Evolutionary conservation across 1,284 basidiomycete species (phyloP).

Genomic region (Moesziomyces sp.): DNA sequence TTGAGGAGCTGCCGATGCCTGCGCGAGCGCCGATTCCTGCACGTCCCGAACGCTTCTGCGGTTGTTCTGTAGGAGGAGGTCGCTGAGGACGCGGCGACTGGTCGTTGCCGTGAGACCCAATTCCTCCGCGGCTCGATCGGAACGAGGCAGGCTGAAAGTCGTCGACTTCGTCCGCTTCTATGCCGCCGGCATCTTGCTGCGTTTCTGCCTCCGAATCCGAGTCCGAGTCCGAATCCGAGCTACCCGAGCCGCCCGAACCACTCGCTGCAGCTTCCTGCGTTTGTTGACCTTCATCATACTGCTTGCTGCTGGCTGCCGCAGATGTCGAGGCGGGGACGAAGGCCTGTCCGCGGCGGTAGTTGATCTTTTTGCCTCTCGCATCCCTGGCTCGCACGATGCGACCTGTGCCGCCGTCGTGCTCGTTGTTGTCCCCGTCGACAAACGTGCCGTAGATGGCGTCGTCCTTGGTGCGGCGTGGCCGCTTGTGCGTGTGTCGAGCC

Average conservation of each 20-base stretch:
- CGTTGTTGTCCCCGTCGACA: constrained; percentile 76
- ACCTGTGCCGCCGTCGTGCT: constrained; percentile 11
- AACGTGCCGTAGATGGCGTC: constrained; percentile 80
- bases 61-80: neutral
- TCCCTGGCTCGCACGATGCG: constrained; percentile 26
- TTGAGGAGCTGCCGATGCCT: constrained; percentile 21
- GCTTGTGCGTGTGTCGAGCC: constrained; percentile 12
- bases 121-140: constrained; percentile 16
- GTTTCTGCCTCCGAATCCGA: neutral
- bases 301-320: neutral
- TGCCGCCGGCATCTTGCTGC: neutral
- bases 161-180: constrained; percentile 3
- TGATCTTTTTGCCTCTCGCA: constrained; percentile 22
- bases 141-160: constrained; percentile 38
- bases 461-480: constrained; percentile 30
- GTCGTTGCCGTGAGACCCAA: constrained; percentile 2
- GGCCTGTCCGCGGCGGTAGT: constrained; percentile 31
- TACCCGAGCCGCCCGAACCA: neutral
- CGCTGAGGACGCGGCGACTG: constrained; percentile 5
- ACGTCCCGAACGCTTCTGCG: constrained; percentile 1
- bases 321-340: constrained; percentile 31
- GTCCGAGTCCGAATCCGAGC: no score
- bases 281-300: neutral
- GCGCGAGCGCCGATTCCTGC: constrained; percentile 36
- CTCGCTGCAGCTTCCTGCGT: neutral